A percentile compares a stretch with the other conserved stretches of the same genome.
Evolutionary conservation across 2,329 filamentous ascomycete species (phyloP).

Genomic region (Ophiocordyceps robertsii): DNA sequence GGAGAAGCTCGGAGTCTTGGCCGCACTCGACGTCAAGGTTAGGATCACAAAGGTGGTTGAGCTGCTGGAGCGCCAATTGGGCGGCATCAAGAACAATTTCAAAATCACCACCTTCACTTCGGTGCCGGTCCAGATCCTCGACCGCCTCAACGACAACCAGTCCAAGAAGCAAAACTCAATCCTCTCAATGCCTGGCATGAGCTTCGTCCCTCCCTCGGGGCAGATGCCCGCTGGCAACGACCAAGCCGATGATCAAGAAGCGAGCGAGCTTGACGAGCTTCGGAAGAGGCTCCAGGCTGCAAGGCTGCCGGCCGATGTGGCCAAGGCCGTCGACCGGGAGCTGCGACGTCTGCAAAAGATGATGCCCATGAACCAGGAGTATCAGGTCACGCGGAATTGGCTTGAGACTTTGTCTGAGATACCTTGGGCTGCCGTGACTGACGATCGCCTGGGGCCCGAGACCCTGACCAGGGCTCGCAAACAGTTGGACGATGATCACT

Average conservation of each 20-base stretch:
- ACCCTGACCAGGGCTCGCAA: constrained; percentile 69
- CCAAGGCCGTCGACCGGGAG: constrained; percentile 84
- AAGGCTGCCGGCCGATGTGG: constrained; percentile 67
- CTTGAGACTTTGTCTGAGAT: constrained; percentile 89
- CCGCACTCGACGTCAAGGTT: constrained; percentile 65
- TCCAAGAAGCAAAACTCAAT: constrained; percentile 16
- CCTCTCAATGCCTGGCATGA: constrained; percentile 25
- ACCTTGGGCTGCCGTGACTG: constrained; percentile 74
- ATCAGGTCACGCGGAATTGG: constrained; percentile 86
- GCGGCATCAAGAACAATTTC: constrained; percentile 73
- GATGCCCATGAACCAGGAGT: constrained; percentile 91
- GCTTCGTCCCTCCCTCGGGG: constrained; percentile 18
- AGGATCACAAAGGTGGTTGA: constrained; percentile 73
- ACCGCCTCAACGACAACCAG: constrained; percentile 32
- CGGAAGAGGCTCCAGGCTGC: constrained; percentile 78
- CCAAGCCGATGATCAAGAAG: constrained; percentile 61
- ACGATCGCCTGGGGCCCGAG: constrained; percentile 71
- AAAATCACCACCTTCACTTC: constrained; percentile 69
- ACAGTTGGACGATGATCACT: constrained; percentile 92
- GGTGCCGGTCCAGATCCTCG: constrained; percentile 47
- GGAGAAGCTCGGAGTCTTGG: constrained; percentile 78
- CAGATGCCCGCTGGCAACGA: constrained; percentile 30
- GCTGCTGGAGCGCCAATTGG: constrained; percentile 69
- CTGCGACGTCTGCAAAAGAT: constrained; percentile 83
- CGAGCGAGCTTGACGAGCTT: constrained; percentile 81